Evolutionary conservation across 139 green algal genomes (phyloP).

Genomic region (Ettlia oleoabundans): DNA sequence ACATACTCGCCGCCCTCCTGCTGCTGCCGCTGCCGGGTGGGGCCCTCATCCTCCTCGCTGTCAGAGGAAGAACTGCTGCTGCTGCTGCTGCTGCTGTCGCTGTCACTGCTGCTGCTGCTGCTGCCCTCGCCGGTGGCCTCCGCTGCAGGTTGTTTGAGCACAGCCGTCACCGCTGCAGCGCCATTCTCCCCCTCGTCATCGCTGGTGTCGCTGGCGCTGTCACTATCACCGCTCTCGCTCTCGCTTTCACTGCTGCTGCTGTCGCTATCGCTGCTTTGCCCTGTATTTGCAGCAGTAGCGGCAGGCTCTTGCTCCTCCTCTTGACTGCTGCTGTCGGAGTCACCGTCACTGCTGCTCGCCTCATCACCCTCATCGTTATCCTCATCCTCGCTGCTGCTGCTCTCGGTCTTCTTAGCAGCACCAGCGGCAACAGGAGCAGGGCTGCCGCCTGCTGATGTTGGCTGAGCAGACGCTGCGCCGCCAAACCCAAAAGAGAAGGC

Average conservation of each 20-base stretch:
- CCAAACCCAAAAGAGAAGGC: conserved; percentile 29
- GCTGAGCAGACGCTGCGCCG: background rate
- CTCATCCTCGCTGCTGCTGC: conserved; percentile 8
- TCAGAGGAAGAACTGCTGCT: conserved; percentile 6
- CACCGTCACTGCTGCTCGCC: background rate
- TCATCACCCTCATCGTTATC: too few species aligned
- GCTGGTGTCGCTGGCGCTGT: background rate
- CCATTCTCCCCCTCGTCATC: background rate
- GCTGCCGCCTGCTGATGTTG: background rate
- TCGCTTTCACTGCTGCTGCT: conserved; percentile 13
- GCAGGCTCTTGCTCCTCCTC: conserved; percentile 7
- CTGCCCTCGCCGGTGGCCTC: background rate
- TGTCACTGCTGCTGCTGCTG: conserved; percentile 32
- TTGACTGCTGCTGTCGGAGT: background rate
- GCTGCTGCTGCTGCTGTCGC: conserved; percentile 7
- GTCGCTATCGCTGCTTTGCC: background rate
- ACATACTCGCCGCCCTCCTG: conserved; percentile 31
- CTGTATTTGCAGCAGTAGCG: background rate
- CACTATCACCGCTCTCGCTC: background rate
- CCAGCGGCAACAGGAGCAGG: background rate
- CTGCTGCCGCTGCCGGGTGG: background rate
- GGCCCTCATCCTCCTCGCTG: background rate
- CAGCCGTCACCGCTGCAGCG: too few species aligned
- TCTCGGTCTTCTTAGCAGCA: background rate
- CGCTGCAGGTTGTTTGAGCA: too few species aligned